Evolutionary conservation across 2,329 filamentous ascomycete species (phyloP).

Genomic region (Nigrospora osmanthi): DNA sequence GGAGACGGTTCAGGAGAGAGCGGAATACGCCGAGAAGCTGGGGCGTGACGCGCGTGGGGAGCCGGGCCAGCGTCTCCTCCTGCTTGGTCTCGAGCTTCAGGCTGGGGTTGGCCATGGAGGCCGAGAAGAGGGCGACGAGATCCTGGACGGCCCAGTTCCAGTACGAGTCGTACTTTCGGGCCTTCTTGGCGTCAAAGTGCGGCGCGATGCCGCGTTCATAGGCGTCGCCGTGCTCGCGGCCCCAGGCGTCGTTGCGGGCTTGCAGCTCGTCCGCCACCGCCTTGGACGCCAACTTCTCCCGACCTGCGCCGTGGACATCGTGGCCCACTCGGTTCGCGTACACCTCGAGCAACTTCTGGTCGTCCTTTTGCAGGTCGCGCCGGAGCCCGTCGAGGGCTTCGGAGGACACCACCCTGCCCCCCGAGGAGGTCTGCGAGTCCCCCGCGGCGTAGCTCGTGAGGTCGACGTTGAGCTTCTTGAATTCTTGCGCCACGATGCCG

Average conservation of each 20-base stretch:
- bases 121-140: constrained; percentile 1
- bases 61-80: neutral
- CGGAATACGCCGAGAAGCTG: constrained; percentile 1
- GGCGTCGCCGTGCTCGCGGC: constrained; percentile 19
- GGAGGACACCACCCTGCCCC: neutral
- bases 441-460: neutral
- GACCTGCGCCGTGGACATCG: neutral
- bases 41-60: constrained; percentile 3
- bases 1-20: neutral
- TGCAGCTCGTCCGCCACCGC: constrained; percentile 8
- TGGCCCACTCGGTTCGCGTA: constrained; percentile 3
- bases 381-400: constrained; percentile 3
- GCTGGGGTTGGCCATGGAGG: neutral
- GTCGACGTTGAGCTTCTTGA: constrained; percentile 1
- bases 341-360: constrained; percentile 1
- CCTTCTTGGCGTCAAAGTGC: constrained; percentile 17
- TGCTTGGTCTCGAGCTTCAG: constrained; percentile 2
- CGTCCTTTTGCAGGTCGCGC: neutral
- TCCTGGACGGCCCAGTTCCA: constrained; percentile 27
- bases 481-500: neutral
- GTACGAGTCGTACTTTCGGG: constrained; percentile 21
- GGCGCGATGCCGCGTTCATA: constrained; percentile 20
- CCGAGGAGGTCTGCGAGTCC: neutral
- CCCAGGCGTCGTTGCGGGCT: constrained; percentile 10
- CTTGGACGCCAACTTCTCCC: neutral